Percentiles rank a stretch among this genome's conserved stretches.
phyloP scores from a whole-genome alignment of 805 yeast genomes.

The Millerago galiae region DNA sequence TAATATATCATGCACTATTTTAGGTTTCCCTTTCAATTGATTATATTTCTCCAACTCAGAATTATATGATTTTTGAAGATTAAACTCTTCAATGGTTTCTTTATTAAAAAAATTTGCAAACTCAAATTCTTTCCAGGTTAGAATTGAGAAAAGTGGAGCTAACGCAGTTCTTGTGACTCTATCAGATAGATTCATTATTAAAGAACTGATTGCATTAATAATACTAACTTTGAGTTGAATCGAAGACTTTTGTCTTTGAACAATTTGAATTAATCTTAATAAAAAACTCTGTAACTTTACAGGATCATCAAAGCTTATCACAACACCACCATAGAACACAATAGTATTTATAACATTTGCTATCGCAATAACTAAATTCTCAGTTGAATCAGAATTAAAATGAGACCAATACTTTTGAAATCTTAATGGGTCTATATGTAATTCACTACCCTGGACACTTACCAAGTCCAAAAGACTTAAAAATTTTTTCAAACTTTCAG shows the following conservation, averaged over 20 bases:
- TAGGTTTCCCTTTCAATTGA: slow-evolving; percentile 6
- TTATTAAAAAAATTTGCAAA: neutral
- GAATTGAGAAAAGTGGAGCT: slow-evolving; percentile 16
- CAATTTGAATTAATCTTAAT: slow-evolving; percentile 14
- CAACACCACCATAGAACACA: neutral
- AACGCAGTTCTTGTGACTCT: slow-evolving; percentile 2
- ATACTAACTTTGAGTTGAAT: slow-evolving; percentile 1
- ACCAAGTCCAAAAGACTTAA: no score
- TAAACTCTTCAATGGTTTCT: neutral
- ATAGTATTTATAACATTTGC: neutral
- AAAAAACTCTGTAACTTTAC: slow-evolving; percentile 7
- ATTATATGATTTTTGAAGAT: slow-evolving; percentile 2
- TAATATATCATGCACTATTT: neutral
- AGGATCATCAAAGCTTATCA: slow-evolving; percentile 1
- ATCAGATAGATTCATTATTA: slow-evolving; percentile 1
- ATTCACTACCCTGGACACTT: neutral
- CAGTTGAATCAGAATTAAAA: slow-evolving; percentile 5
- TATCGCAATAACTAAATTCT: slow-evolving; percentile 6
- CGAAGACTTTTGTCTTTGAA: slow-evolving; percentile 6
- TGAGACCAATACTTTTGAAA: slow-evolving; percentile 2
- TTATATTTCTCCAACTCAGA: neutral
- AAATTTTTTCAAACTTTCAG: no score
- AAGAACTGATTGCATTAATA: slow-evolving; percentile 1
- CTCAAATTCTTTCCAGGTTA: slow-evolving; percentile 9
- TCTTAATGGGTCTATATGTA: slow-evolving; percentile 1